These are phyloP conservation scores for Skeletonema costatum DNA, from an alignment of 108 stramenopile species.

Conservation along the genomic window DNA sequence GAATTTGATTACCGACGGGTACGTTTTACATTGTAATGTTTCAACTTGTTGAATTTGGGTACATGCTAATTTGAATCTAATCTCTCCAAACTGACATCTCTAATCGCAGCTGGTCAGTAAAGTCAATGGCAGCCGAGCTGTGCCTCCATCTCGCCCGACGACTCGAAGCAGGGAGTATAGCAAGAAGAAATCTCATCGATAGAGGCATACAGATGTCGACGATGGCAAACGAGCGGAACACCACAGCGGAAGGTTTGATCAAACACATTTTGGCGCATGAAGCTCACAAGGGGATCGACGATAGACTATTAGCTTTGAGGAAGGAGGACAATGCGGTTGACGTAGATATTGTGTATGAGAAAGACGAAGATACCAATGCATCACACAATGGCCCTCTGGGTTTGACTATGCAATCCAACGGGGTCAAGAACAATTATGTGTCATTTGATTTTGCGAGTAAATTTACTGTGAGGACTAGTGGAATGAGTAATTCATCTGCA, in stretches of 20 bases:
- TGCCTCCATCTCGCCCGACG: conserved; percentile 45
- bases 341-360: background rate
- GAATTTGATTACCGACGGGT: conserved; percentile 22
- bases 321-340: conserved; percentile 15
- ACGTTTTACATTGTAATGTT: background rate
- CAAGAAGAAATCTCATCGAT: conserved; percentile 23
- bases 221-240: conserved; percentile 7
- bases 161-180: conserved; percentile 14
- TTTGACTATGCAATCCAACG: background rate
- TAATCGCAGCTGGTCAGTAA: conserved; percentile 13
- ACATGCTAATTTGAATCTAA: too few relatives aligned
- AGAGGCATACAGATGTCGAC: conserved; percentile 37
- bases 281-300: conserved; percentile 36
- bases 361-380: background rate
- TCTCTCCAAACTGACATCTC: background rate
- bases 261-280: conserved; percentile 41
- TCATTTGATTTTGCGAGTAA: conserved; percentile 1
- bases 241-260: conserved; percentile 23
- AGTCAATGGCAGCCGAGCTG: conserved; percentile 39
- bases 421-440: background rate
- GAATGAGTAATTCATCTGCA: background rate
- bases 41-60: background rate
- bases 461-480: background rate
- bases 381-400: background rate
- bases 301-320: conserved; percentile 25